Conservation (phyloP, 2,329 filamentous ascomycete species). For the Aspergillus eucalypticola region DNA sequence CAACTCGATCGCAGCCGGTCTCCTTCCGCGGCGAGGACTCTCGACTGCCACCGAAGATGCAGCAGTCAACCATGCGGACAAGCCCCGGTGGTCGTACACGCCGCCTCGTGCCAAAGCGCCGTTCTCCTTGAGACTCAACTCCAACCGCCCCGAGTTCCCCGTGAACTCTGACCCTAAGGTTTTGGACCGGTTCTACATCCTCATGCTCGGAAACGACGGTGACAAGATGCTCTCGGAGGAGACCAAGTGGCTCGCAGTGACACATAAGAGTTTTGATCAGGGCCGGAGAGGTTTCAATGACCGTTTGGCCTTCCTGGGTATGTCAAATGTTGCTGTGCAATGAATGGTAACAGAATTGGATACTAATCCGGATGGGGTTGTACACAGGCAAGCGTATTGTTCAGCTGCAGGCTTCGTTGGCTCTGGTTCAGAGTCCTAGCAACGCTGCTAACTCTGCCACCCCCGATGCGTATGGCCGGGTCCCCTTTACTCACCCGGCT, state of each 20-base stretch:
- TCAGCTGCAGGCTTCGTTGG: constrained; percentile 65
- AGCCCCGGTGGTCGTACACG: constrained; percentile 70
- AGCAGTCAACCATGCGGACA: constrained; percentile 35
- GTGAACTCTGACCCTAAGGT: constrained; percentile 73
- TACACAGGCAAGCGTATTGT: constrained; percentile 62
- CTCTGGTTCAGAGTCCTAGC: constrained; percentile 55
- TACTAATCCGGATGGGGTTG: constrained; percentile 3
- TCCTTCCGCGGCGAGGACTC: constrained; percentile 27
- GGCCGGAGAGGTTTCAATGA: constrained; percentile 94
- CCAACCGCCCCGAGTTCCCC: constrained; percentile 51
- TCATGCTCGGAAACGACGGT: constrained; percentile 72
- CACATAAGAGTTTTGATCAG: constrained; percentile 98
- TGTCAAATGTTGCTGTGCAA: constrained; percentile 19
- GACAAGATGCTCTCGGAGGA: constrained; percentile 79
- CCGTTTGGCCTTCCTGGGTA: constrained; percentile 84
- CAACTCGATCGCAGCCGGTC: constrained; percentile 18
- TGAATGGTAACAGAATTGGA: neutral
- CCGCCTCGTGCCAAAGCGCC: constrained; percentile 69
- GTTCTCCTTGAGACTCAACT: constrained; percentile 48
- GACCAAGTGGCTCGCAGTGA: constrained; percentile 93
- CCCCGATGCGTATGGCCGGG: constrained; percentile 58
- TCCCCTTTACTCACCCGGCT: constrained; percentile 69
- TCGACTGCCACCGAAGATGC: constrained; percentile 32
- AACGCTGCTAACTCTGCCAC: constrained; percentile 27
- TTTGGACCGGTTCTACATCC: constrained; percentile 76